Conservation (phyloP, 495 filamentous ascomycete species). For the Pyrenopolyporus hunteri region DNA sequence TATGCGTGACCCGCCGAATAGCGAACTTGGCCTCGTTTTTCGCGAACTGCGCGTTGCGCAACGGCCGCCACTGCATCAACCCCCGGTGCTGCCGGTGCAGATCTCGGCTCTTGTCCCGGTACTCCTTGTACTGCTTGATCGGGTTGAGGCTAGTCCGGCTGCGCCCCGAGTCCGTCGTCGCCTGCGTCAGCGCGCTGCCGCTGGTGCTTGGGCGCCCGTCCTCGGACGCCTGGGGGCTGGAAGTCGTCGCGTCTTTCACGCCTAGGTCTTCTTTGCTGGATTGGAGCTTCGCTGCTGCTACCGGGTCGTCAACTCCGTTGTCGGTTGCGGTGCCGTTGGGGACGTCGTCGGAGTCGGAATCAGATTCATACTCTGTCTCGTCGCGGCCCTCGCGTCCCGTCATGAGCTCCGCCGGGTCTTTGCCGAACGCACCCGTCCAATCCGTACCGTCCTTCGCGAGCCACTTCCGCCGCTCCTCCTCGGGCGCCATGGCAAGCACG, state of each 20-base stretch:
- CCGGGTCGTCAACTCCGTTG: constrained; percentile 22
- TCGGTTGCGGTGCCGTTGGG: constrained; percentile 49
- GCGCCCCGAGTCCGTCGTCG: constrained; percentile 29
- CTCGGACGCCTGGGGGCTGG: constrained; percentile 7
- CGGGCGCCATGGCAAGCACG: constrained; percentile 70
- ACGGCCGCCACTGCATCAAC: constrained; percentile 78
- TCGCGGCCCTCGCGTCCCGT: constrained; percentile 51
- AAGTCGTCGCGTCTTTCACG: constrained; percentile 48
- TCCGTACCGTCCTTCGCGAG: constrained; percentile 79
- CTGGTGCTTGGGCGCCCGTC: constrained; percentile 27
- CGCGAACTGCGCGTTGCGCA: constrained; percentile 71
- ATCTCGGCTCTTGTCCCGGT: constrained; percentile 58
- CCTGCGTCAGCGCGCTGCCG: background rate
- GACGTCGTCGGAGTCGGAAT: constrained; percentile 53
- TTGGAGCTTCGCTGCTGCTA: constrained; percentile 1
- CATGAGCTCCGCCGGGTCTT: constrained; percentile 60
- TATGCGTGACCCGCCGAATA: constrained; percentile 61
- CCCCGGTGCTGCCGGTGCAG: constrained; percentile 73
- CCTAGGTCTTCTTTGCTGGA: constrained; percentile 51
- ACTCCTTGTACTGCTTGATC: constrained; percentile 56
- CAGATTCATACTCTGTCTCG: constrained; percentile 50
- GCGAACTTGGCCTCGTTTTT: constrained; percentile 72
- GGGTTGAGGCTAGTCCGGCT: constrained; percentile 49
- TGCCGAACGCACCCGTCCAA: constrained; percentile 85
- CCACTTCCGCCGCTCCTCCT: constrained; percentile 78